Evolutionary conservation across 768 basidiomycete genomes (phyloP).

Genomic region (Leccinellum rugosiceps): DNA sequence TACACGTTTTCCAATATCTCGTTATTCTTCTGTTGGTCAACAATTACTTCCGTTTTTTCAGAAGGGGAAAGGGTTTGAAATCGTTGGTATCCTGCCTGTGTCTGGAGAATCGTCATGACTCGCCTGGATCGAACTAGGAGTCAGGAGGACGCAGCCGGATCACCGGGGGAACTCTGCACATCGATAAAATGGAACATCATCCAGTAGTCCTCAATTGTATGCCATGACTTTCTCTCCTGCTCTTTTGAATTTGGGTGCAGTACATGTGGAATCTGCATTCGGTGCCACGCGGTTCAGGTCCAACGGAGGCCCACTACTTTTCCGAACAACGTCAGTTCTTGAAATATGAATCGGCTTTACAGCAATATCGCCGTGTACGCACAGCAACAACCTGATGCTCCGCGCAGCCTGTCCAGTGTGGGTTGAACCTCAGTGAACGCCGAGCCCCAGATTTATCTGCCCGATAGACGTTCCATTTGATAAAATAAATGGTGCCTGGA

Average conservation of each 20-base stretch:
- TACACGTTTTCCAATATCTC: background rate
- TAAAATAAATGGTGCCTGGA: background rate
- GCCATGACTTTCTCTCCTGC: background rate
- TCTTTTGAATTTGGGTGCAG: background rate
- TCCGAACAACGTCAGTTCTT: background rate
- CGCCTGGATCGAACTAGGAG: background rate
- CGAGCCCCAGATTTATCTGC: background rate
- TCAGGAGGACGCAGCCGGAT: background rate
- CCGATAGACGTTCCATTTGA: background rate
- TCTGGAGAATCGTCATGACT: background rate
- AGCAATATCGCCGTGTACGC: background rate
- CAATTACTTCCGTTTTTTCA: background rate
- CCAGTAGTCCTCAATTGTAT: background rate
- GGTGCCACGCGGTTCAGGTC: background rate
- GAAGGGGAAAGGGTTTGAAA: background rate
- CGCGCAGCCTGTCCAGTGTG: background rate
- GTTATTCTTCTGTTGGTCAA: background rate
- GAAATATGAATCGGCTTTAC: background rate
- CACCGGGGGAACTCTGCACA: background rate
- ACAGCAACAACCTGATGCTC: background rate
- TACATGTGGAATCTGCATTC: background rate
- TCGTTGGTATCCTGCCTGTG: background rate
- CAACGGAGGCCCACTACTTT: background rate
- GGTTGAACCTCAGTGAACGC: background rate
- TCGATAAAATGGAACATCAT: background rate